phyloP scores from a whole-genome alignment of 2,329 filamentous ascomycete genomes.

The Venturia aucupariae region DNA sequence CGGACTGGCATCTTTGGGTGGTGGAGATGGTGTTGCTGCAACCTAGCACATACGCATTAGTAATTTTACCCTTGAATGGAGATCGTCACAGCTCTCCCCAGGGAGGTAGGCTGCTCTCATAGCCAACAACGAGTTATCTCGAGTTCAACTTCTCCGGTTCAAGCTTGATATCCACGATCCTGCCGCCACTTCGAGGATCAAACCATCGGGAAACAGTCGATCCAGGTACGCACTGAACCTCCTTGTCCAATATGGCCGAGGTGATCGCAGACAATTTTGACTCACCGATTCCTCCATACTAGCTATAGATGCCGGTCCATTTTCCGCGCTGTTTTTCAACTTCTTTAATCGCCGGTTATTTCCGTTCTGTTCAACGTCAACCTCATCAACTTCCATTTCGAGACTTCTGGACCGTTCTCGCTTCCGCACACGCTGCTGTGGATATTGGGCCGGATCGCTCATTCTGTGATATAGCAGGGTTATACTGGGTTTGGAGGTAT shows the following conservation, averaged over 20 bases:
- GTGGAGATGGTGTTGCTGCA: no score
- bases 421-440: not conserved
- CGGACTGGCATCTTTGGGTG: not conserved
- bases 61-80: no score
- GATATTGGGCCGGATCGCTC: not conserved
- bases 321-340: not conserved
- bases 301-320: not conserved
- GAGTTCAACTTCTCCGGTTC: not conserved
- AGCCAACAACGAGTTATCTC: no score
- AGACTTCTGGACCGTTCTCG: not conserved
- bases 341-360: not conserved
- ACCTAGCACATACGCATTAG: no score
- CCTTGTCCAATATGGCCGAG: not conserved
- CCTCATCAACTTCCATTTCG: not conserved
- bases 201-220: no score
- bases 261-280: not conserved
- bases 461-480: not conserved
- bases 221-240: not conserved
- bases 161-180: no score
- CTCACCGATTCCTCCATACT: not conserved
- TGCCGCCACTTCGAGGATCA: no score
- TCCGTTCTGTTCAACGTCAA: not conserved
- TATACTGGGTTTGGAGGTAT: not conserved
- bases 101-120: no score
- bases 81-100: no score